These are phyloP conservation scores for Brassica balearica DNA, from an alignment of 441 rosid genomes.

Conservation along the genomic window DNA sequence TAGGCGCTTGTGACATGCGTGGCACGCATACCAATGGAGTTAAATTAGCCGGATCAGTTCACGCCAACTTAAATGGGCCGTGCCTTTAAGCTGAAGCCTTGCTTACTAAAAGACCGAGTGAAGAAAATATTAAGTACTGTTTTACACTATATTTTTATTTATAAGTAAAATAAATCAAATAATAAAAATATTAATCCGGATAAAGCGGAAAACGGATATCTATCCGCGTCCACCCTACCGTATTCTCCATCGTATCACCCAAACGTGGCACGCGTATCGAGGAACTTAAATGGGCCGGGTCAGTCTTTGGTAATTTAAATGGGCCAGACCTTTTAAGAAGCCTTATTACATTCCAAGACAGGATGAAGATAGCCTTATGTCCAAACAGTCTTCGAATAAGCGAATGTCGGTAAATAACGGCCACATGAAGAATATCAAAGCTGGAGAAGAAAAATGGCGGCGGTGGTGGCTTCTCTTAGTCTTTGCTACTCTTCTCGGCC, in stretches of 20 bases:
- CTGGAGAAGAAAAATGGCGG: constrained; percentile 31
- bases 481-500: constrained; percentile 51
- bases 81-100: not conserved
- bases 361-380: not conserved
- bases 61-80: not conserved
- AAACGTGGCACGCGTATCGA: constrained; percentile 33
- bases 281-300: constrained; percentile 7
- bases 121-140: not conserved
- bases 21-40: constrained; percentile 32
- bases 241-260: not conserved
- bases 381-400: constrained; percentile 24
- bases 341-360: not conserved
- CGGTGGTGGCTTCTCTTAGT: constrained; percentile 30
- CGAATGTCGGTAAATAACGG: constrained; percentile 13
- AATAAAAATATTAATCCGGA: not conserved
- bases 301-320: not conserved
- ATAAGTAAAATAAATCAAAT: no score
- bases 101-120: not conserved
- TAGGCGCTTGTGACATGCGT: constrained; percentile 23
- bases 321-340: constrained; percentile 6
- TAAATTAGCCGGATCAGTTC: constrained; percentile 6
- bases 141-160: no score
- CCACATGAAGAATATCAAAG: constrained; percentile 31
- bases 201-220: not conserved
- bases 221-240: no score